These are phyloP conservation scores for Gloeostereum incarnatum DNA, from an alignment of 768 basidiomycete species.

Conservation along the genomic window DNA sequence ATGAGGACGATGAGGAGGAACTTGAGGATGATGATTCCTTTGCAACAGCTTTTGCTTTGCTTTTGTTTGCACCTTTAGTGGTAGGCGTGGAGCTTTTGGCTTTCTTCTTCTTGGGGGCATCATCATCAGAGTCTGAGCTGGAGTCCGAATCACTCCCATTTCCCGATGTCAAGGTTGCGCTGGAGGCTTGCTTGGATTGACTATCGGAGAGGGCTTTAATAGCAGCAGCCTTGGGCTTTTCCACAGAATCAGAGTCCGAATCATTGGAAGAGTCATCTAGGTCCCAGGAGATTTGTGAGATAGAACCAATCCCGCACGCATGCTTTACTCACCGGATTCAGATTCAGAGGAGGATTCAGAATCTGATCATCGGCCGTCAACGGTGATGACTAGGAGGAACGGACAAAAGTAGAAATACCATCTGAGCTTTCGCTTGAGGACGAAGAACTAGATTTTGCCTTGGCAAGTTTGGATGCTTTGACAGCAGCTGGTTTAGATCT, in stretches of 20 bases:
- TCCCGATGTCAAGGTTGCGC: conserved; percentile 13
- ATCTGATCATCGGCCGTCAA: too few species aligned
- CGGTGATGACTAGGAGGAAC: too few species aligned
- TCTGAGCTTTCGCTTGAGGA: too few species aligned
- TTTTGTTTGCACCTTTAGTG: conserved; percentile 7
- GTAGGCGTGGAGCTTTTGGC: conserved; percentile 5
- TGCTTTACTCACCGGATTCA: not conserved
- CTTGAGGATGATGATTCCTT: too few species aligned
- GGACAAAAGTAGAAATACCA: too few species aligned
- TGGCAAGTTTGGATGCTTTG: too few species aligned
- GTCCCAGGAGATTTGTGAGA: too few species aligned
- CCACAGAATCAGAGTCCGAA: conserved; percentile 13
- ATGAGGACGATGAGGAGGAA: conserved; percentile 8
- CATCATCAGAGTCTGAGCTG: conserved; percentile 5
- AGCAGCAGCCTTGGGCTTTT: too few species aligned
- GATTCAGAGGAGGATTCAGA: not conserved
- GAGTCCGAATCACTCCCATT: conserved; percentile 8
- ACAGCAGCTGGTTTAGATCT: too few species aligned
- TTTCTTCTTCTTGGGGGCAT: conserved; percentile 2
- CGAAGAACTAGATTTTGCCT: too few species aligned
- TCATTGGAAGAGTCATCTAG: conserved; percentile 13
- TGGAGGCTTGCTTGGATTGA: conserved; percentile 9
- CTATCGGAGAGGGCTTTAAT: too few species aligned
- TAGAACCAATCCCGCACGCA: too few species aligned
- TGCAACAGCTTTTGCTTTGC: conserved; percentile 5